Evolutionary conservation across 1,139 yeast genomes (phyloP).

Genomic region (Zygosaccharomyces pseudobailii): DNA sequence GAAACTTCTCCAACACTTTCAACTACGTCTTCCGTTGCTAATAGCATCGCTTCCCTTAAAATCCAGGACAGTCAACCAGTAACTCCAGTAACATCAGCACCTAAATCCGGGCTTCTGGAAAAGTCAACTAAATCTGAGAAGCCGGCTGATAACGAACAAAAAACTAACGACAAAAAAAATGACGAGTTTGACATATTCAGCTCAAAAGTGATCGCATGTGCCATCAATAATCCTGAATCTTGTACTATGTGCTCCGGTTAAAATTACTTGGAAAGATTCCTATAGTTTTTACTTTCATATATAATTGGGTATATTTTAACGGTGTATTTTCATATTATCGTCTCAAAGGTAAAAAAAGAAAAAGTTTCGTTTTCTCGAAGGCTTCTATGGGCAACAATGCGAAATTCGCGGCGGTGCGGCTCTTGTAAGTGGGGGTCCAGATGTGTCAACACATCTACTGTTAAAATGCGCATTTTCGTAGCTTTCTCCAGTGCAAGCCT

Average conservation of each 20-base stretch:
- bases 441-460: background rate
- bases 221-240: constrained; percentile 92
- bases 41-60: constrained; percentile 31
- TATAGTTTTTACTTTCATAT: constrained; percentile 9
- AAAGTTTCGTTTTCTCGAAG: too few species aligned
- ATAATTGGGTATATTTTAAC: constrained; percentile 12
- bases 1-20: constrained; percentile 28
- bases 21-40: constrained; percentile 25
- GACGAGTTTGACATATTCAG: constrained; percentile 69
- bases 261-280: constrained; percentile 10
- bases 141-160: constrained; percentile 10
- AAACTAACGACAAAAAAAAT: constrained; percentile 24
- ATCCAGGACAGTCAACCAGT: constrained; percentile 31
- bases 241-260: constrained; percentile 99
- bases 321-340: constrained; percentile 7
- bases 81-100: constrained; percentile 43
- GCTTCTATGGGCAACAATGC: too few species aligned
- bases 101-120: constrained; percentile 41
- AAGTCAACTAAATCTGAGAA: constrained; percentile 21
- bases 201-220: constrained; percentile 92
- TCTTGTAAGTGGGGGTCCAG: too few species aligned
- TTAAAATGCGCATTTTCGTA: background rate
- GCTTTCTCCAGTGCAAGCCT: background rate
- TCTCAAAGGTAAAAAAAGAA: too few species aligned
- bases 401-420: too few species aligned